phyloP scores from a whole-genome alignment of 2,329 filamentous ascomycete species.

The Elsinoe arachidis region DNA sequence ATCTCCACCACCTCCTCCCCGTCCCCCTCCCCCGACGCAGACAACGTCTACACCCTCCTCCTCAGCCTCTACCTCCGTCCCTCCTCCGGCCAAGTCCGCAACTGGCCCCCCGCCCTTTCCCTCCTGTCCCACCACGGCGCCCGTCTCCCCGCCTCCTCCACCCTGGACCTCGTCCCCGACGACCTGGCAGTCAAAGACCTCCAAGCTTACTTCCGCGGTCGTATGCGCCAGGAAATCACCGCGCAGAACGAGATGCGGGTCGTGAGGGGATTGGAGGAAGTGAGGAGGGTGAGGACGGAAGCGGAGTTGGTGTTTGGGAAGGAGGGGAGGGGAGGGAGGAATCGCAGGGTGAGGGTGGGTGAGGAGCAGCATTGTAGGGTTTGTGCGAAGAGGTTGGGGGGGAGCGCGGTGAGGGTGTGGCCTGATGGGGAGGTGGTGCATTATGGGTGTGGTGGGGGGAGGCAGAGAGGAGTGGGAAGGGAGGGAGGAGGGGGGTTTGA shows the following conservation, averaged over 20 bases:
- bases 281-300: constrained; percentile 70
- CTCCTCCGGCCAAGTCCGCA: constrained; percentile 55
- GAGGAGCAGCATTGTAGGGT: constrained; percentile 87
- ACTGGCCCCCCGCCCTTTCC: constrained; percentile 67
- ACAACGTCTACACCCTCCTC: constrained; percentile 83
- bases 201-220: constrained; percentile 82
- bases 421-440: constrained; percentile 54
- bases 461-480: constrained; percentile 12
- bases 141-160: constrained; percentile 77
- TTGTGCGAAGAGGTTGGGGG: constrained; percentile 86
- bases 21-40: constrained; percentile 17
- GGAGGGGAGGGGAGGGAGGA: constrained; percentile 48
- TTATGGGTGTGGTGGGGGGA: constrained; percentile 36
- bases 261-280: constrained; percentile 65
- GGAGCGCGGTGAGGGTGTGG: constrained; percentile 82
- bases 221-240: constrained; percentile 78
- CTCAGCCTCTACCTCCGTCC: constrained; percentile 84
- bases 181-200: constrained; percentile 69
- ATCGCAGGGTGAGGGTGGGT: constrained; percentile 65
- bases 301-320: constrained; percentile 66
- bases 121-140: constrained; percentile 90
- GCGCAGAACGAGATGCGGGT: constrained; percentile 73
- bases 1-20: constrained; percentile 5
- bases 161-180: constrained; percentile 76
- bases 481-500: constrained; percentile 15